These are phyloP conservation scores for Sophora flavescens DNA, from an alignment of 306 rosid species.

Conservation along the genomic window DNA sequence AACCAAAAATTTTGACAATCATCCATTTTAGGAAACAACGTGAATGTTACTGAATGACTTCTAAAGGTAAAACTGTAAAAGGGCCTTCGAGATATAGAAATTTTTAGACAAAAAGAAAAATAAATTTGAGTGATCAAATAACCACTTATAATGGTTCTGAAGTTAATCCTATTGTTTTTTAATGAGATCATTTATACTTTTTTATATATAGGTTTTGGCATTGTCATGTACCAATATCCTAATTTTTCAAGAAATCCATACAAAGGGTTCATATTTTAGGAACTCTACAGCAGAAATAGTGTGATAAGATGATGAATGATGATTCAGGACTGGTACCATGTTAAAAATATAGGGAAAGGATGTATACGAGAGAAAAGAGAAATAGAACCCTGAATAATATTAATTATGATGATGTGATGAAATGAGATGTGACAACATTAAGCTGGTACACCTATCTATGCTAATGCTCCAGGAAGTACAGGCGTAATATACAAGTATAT, in stretches of 20 bases:
- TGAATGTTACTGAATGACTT: too few species aligned
- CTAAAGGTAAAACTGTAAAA: too few species aligned
- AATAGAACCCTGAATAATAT: neutral
- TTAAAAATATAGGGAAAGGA: neutral
- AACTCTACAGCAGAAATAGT: neutral
- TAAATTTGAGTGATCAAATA: too few species aligned
- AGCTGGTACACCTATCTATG: slow-evolving; percentile 14
- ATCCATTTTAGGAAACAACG: too few species aligned
- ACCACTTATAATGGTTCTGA: too few species aligned
- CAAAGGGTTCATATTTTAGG: neutral
- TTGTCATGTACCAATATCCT: neutral
- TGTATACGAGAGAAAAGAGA: neutral
- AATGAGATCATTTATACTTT: too few species aligned
- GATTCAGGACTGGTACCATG: neutral
- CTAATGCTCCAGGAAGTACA: neutral
- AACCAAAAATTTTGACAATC: too few species aligned
- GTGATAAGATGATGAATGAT: neutral
- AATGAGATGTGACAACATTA: slow-evolving; percentile 4
- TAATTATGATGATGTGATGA: neutral
- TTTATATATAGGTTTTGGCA: neutral
- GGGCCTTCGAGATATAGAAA: too few species aligned
- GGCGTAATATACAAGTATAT: neutral
- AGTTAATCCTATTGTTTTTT: too few species aligned
- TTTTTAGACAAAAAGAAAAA: too few species aligned
- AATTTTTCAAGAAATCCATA: neutral